Conservation (phyloP, 192 early-diverging fungal species). For the Mortierella hygrophila region DNA sequence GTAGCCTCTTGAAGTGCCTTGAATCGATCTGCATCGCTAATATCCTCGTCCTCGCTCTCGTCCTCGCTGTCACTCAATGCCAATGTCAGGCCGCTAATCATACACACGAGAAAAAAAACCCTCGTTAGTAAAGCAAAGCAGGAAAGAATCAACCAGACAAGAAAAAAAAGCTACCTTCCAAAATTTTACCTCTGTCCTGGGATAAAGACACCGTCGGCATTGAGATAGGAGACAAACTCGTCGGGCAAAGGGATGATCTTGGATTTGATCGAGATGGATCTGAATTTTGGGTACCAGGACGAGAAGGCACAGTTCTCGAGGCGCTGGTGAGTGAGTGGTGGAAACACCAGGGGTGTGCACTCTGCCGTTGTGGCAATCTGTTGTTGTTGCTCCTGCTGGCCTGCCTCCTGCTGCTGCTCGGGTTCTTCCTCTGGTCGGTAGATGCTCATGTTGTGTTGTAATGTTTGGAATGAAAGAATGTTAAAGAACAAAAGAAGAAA, state of each 20-base stretch:
- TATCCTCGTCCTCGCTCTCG: constrained; percentile 17
- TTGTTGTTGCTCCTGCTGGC: constrained; percentile 4
- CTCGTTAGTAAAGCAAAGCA: neutral
- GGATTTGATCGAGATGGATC: constrained; percentile 76
- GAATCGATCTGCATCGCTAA: constrained; percentile 37
- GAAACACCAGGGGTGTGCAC: constrained; percentile 55
- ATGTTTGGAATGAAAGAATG: constrained; percentile 8
- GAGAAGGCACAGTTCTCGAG: constrained; percentile 81
- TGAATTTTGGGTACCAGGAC: constrained; percentile 83
- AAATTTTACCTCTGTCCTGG: constrained; percentile 72
- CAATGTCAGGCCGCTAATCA: constrained; percentile 36
- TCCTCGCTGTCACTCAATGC: constrained; percentile 42
- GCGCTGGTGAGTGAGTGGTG: constrained; percentile 71
- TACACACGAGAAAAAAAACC: neutral
- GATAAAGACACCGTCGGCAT: constrained; percentile 88
- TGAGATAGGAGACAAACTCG: constrained; percentile 88
- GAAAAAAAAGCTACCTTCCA: neutral
- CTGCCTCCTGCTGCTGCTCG: neutral
- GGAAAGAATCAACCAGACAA: neutral
- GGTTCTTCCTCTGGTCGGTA: constrained; percentile 36
- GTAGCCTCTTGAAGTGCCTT: constrained; percentile 19
- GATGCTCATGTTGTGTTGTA: constrained; percentile 23
- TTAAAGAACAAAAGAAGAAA: neutral
- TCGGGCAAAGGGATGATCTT: constrained; percentile 78
- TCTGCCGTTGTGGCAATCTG: neutral